Evolutionary conservation across 2,329 filamentous ascomycete species (phyloP), one percentile per base, ranked within the genome.

Genomic region (Aspergillus sp.): DNA sequence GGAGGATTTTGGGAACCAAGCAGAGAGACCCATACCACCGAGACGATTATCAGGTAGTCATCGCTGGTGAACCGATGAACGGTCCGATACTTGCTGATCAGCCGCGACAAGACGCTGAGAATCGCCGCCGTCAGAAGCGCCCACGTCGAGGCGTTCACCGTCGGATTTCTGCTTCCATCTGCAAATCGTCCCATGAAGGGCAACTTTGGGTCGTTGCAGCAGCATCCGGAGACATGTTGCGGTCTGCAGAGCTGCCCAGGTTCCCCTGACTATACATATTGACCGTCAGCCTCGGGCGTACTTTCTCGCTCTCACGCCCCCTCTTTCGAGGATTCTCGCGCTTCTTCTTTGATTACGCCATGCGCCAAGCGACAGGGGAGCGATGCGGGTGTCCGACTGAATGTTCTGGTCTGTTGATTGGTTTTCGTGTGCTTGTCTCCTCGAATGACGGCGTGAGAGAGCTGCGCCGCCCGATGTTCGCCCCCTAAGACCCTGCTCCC

Each of bases 141-240:
- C 60, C 63, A 67, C 16, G 52, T 67, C 36, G 59, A 61, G 47
- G 68, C 62, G 58, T 64, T 69, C 42, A 69, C 67, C 14, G 60
- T 63, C 3, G 67, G 67, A 49, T 63, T 63, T 57, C 61, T 58
- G 11, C 60, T 65, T 42, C 69, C 67, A 22, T 54, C 52, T 36
- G 61, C 60, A 39, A 68, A 70, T 51, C 67, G 65, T 42, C 55
- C 58, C 61, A 63, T 63, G 36, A 42, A 42, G 36, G 36, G 36
- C 36, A 42, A 42, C 16, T 5, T 7, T 16, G 36, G 16, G 16
- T 18, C 36, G 36, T 16, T 42, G 36, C 36, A n/a, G 36, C 14
- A 42, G 36, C 36, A 42, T 42, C 14, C 4, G 14, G 36, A 42
- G 36, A 42, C 36, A 42, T 42, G 36, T 16, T 42, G 14, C 36